These are phyloP conservation scores for Mycotypha africana DNA, from an alignment of 371 early-diverging fungal genomes.

Conservation along the genomic window DNA sequence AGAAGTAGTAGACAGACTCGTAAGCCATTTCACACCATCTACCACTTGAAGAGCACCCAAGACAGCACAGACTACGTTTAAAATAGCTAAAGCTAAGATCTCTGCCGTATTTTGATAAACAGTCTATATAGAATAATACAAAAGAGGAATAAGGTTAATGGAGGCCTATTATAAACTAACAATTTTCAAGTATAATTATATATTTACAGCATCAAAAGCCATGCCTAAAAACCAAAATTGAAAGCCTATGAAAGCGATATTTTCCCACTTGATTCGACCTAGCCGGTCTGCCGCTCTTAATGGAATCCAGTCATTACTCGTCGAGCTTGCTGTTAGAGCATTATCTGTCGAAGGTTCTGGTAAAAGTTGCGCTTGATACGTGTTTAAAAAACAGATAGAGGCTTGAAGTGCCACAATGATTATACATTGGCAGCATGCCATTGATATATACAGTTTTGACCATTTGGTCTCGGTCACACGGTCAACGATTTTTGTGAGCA, in stretches of 20 bases:
- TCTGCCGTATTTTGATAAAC: slow-evolving; percentile 41
- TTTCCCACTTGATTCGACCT: slow-evolving; percentile 27
- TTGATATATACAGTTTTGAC: slow-evolving; percentile 21
- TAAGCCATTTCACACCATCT: slow-evolving; percentile 40
- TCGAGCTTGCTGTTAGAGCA: slow-evolving; percentile 7
- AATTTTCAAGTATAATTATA: too few relatives aligned
- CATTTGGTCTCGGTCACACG: slow-evolving; percentile 24
- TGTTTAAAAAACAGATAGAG: slow-evolving; percentile 15
- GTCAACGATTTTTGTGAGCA: too few relatives aligned
- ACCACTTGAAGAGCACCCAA: slow-evolving; percentile 41
- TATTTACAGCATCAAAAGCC: slow-evolving; percentile 42
- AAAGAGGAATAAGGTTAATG: too few relatives aligned
- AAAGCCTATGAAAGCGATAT: slow-evolving; percentile 25
- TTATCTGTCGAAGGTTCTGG: slow-evolving; percentile 10
- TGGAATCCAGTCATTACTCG: slow-evolving; percentile 1
- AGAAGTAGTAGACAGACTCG: slow-evolving; percentile 7
- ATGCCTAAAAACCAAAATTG: slow-evolving; percentile 26
- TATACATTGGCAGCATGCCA: slow-evolving; percentile 18
- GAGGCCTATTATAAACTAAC: too few relatives aligned
- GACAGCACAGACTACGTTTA: slow-evolving; percentile 40
- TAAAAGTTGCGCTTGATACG: slow-evolving; percentile 11
- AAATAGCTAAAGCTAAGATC: slow-evolving; percentile 33
- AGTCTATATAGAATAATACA: slow-evolving; percentile 29
- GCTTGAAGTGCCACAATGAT: slow-evolving; percentile 17
- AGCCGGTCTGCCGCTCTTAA: slow-evolving; percentile 14